phyloP scores from a whole-genome alignment of 2,329 filamentous ascomycete genomes.

The Chaetomium sp. region DNA sequence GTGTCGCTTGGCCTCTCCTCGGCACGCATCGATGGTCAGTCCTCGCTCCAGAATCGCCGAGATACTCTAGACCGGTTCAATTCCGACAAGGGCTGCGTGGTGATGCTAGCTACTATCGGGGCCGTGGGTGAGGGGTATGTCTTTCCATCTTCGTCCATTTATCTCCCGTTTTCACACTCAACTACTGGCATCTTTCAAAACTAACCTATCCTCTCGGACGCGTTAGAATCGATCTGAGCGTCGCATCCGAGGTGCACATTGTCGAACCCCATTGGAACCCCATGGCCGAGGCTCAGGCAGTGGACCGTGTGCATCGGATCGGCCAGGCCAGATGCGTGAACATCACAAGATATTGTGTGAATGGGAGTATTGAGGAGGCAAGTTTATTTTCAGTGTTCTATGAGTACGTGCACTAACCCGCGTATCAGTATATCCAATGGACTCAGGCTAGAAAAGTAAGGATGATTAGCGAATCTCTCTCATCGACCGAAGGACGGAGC shows the following conservation, averaged over 20 bases:
- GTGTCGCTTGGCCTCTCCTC: constrained; percentile 8
- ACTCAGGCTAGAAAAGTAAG: neutral
- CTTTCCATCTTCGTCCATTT: neutral
- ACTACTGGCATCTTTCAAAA: neutral
- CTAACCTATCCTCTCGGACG: neutral
- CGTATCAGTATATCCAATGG: neutral
- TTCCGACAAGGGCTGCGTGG: constrained; percentile 13
- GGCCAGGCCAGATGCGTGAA: constrained; percentile 26
- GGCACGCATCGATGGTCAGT: constrained; percentile 26
- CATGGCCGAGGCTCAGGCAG: constrained; percentile 29
- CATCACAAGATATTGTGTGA: constrained; percentile 26
- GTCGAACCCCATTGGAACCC: constrained; percentile 33
- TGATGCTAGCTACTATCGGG: constrained; percentile 30
- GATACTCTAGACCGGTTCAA: constrained; percentile 15
- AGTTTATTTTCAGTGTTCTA: neutral
- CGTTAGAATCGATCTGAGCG: constrained; percentile 25
- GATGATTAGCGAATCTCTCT: neutral
- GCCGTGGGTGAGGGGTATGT: constrained; percentile 29
- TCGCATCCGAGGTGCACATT: constrained; percentile 27
- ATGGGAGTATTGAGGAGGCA: constrained; percentile 23
- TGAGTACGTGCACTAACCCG: neutral
- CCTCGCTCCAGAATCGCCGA: constrained; percentile 7
- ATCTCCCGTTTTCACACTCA: neutral
- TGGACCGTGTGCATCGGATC: constrained; percentile 29
- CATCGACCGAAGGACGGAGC: neutral